Evolutionary conservation across 805 yeast genomes (phyloP).

Genomic region (Cyberlindnera mycetangii): DNA sequence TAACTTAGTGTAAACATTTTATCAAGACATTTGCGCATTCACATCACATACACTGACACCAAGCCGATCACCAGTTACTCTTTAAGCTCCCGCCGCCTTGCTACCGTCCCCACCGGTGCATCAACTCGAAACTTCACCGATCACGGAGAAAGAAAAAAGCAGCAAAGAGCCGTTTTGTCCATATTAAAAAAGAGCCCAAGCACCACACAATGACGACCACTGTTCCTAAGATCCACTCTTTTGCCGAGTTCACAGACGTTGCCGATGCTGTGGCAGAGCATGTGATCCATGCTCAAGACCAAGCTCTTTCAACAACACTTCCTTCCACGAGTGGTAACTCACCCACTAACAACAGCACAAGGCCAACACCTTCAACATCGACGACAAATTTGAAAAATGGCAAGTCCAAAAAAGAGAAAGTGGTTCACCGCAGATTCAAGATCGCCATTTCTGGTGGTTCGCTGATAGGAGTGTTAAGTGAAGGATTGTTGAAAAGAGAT

Average conservation of each 20-base stretch:
- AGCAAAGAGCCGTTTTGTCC: neutral
- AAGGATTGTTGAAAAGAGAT: conserved; percentile 74
- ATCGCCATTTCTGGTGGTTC: conserved; percentile 95
- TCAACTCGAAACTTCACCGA: no score
- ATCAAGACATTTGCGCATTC: no score
- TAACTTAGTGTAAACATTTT: no score
- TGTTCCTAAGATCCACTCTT: conserved; percentile 90
- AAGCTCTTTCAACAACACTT: conserved; percentile 29
- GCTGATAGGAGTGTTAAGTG: conserved; percentile 76
- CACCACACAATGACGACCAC: conserved; percentile 71
- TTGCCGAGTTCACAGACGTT: conserved; percentile 84
- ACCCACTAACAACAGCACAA: conserved; percentile 16
- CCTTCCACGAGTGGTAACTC: conserved; percentile 17
- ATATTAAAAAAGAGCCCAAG: neutral
- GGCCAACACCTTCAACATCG: conserved; percentile 16
- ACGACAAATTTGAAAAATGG: conserved; percentile 15
- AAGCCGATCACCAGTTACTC: no score
- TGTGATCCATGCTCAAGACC: conserved; percentile 82
- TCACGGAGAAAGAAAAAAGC: neutral
- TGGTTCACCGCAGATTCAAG: conserved; percentile 61
- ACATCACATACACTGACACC: no score
- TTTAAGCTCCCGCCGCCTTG: neutral
- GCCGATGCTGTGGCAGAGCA: conserved; percentile 98
- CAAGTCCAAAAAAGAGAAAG: conserved; percentile 32
- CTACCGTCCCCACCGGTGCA: neutral